Evolutionary conservation across 164 flowering plant genomes (phyloP).

Genomic region (Macadamia integrifolia): DNA sequence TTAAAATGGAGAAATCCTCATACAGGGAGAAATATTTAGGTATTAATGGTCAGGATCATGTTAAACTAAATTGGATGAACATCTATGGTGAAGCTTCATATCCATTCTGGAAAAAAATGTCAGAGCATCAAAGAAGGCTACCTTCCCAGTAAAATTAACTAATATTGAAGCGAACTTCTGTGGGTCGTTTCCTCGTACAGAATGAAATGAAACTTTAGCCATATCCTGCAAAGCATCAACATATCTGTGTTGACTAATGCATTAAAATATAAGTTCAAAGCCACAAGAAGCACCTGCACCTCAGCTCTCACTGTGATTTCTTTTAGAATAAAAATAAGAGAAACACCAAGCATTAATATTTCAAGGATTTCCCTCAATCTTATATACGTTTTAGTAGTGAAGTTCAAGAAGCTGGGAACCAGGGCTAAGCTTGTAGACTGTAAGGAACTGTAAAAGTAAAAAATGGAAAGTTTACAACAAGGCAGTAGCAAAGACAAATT

Average conservation of each 20-base stretch:
- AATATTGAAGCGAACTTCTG: slow-evolving; percentile 69
- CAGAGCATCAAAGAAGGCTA: slow-evolving; percentile 18
- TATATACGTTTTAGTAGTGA: background rate
- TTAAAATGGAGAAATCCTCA: background rate
- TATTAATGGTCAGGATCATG: background rate
- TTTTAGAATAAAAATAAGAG: background rate
- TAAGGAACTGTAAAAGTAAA: background rate
- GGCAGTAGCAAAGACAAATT: background rate
- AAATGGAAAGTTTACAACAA: background rate
- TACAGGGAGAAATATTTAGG: background rate
- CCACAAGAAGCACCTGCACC: background rate
- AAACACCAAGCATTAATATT: background rate
- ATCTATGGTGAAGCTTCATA: background rate
- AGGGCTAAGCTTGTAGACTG: no score
- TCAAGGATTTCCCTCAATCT: background rate
- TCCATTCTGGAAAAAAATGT: background rate
- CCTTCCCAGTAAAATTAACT: slow-evolving; percentile 93
- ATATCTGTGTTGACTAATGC: background rate
- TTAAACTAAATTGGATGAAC: background rate
- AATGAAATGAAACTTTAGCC: slow-evolving; percentile 66
- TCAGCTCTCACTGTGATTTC: background rate
- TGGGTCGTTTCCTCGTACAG: slow-evolving; percentile 70
- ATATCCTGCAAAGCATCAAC: slow-evolving; percentile 64
- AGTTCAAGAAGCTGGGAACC: no score
- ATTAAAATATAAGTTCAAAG: background rate